phyloP scores from a whole-genome alignment of 2,329 filamentous ascomycete genomes.

The Xylariomycetidae sp. region DNA sequence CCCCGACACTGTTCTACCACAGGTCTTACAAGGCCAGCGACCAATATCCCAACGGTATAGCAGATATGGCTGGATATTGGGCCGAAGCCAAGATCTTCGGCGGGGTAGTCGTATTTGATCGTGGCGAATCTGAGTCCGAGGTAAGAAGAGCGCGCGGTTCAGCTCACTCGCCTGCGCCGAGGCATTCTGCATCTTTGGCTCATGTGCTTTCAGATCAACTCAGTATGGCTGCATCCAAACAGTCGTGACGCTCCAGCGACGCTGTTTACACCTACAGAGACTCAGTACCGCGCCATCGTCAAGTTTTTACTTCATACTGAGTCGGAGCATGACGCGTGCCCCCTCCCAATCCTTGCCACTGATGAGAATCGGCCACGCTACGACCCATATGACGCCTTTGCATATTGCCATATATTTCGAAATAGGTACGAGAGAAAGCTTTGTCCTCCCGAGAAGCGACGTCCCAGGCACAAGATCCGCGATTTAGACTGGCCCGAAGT shows the following conservation, averaged over 20 bases:
- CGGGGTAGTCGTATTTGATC: slow-evolving; percentile 23
- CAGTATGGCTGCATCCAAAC: slow-evolving; percentile 18
- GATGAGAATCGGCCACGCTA: slow-evolving; percentile 3
- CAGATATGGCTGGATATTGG: slow-evolving; percentile 25
- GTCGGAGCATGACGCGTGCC: neutral
- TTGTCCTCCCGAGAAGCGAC: slow-evolving; percentile 1
- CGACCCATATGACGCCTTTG: slow-evolving; percentile 4
- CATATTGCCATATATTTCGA: slow-evolving; percentile 7
- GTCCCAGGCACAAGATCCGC: neutral
- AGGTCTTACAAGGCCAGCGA: slow-evolving; percentile 18
- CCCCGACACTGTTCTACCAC: slow-evolving; percentile 22
- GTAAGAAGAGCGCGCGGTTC: neutral
- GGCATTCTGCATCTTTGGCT: slow-evolving; percentile 1
- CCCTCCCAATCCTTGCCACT: slow-evolving; percentile 2
- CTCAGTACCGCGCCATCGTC: slow-evolving; percentile 16
- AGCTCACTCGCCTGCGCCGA: neutral
- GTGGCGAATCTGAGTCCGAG: slow-evolving; percentile 5
- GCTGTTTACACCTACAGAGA: slow-evolving; percentile 17
- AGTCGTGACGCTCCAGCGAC: slow-evolving; percentile 14
- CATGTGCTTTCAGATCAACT: slow-evolving; percentile 3
- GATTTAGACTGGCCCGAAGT: slow-evolving; percentile 2
- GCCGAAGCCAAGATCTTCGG: slow-evolving; percentile 23
- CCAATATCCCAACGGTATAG: slow-evolving; percentile 23
- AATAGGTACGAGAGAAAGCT: slow-evolving; percentile 3
- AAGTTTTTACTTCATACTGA: slow-evolving; percentile 16